Evolutionary conservation across 352 stramenopile species (phyloP), one percentile per base, ranked within the genome.

Genomic region (Phytophthora boehmeriae): DNA sequence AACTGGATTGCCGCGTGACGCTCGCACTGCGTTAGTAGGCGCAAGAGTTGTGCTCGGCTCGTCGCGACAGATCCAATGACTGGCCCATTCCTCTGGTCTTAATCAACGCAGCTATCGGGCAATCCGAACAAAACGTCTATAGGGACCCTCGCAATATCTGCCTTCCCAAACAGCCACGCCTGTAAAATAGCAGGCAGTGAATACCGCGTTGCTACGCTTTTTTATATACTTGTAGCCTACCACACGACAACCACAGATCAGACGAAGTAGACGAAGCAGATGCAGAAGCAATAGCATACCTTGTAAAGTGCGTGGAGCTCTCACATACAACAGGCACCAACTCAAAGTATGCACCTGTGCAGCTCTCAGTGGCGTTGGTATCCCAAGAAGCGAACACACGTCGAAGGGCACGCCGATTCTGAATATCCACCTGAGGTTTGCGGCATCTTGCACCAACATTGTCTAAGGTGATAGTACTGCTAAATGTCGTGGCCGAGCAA

Each of bases 151-250:
- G 44, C 50, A 25, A 76, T 73, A 35, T 39, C 59, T n/a, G 59
- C 54, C 44, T 55, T 76, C 4, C 68, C 68, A 44, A 76, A 76
- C 28, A 73, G 16, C 36, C 53, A 73, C 23, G 63, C 58, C 38
- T 73, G 68, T 9, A 64, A 41, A 28, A 76, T 69, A 32, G 32
- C 49, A 34, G 54, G 41, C 17, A 76, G 39, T 32, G 68, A 76
- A 36, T 76, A 76, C 5, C 58, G 63, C 41, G 50, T 41, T n/a
- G 17, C 20, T 16, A 70, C 63, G 2, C 54, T 53, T 38, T 70
- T 48, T 17, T 58, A 32, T 73, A 76, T 11, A 41, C 44, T 8
- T 35, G 54, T 8, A 76, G 48, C 16, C 68, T 76, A 39, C 8
- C 45, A 16, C n/a, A 48, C 3, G 28, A 27, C 23, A 62, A 43